Base-by-base conservation (phyloP, 192 early-diverging fungal species). In the Phlyctochytrium planicorne region DNA sequence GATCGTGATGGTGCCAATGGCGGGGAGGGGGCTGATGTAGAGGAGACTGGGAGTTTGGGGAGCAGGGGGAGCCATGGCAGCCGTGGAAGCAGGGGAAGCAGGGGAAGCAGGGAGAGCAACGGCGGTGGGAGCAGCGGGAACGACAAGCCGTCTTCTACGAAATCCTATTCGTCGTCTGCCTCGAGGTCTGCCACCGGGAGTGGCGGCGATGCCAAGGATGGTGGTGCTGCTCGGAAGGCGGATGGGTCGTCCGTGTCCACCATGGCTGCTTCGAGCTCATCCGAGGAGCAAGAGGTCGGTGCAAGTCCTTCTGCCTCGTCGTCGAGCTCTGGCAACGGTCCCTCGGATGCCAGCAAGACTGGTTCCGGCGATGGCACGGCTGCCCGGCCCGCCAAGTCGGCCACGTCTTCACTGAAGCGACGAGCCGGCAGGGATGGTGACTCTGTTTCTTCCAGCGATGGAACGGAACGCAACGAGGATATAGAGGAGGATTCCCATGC, bases 11-110 rank as follows among this genome's bases (percentile, higher is more conserved):
- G 17, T 1, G 34, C 23, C 17, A 23, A 12, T 25, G 62, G n/a
- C 30, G 62, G 36, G 62, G n/a, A 25, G 24, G 62, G 34, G 25
- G 33, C 12, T 63, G 62, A 16, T 55, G 62, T 12, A 24, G 0
- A 1, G 62, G 36, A 36, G 61, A 52, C 23, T 25, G 33, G 25
- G 30, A 36, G 61, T 34, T 36, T 34, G 17, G 61, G 27, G 17
- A 34, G 23, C 32, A 16, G 61, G 4, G 61, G 23, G 27, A 16
- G 17, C 10, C 40, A 20, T 20, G 40, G 40, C 20, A 47, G 40
- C 40, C 40, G 40, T 14, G 40, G 40, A 20, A 47, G 40, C 20
- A 20, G 40, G 10, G 20, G 40, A 6, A 20, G 40, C 20, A 47
- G 40, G 10, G 40, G 40, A 6, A 47, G 40, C 40, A 20, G 40